These are phyloP conservation scores for Petunia hybrid DNA, from an alignment of 305 asterid species.

Conservation along the genomic window DNA sequence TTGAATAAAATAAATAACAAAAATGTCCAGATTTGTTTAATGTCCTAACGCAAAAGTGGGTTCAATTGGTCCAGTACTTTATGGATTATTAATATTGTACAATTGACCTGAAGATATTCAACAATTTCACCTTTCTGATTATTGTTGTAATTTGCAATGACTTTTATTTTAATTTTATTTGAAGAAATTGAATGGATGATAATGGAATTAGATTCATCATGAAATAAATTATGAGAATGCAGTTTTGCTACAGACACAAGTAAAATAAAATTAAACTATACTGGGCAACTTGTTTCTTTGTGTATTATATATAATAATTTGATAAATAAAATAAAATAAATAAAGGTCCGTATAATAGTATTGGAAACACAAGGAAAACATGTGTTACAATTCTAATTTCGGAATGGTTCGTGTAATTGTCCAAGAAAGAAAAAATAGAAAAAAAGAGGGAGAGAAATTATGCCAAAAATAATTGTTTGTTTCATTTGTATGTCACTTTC, in stretches of 20 bases:
- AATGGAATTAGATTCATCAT: not conserved
- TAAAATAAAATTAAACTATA: not conserved
- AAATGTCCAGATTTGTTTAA: not conserved
- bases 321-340: too few relatives aligned
- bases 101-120: too few relatives aligned
- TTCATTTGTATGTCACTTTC: constrained; percentile 24
- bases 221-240: too few relatives aligned
- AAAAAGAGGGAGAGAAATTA: not conserved
- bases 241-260: too few relatives aligned
- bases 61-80: too few relatives aligned
- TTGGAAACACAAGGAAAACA: not conserved
- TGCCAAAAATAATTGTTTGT: not conserved
- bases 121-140: too few relatives aligned
- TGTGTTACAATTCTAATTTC: not conserved
- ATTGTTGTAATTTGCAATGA: too few relatives aligned
- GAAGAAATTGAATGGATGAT: not conserved
- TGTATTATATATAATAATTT: too few relatives aligned
- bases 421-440: not conserved
- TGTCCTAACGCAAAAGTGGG: not conserved
- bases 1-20: not conserved
- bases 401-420: not conserved
- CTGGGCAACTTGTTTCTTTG: not conserved
- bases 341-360: not conserved
- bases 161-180: not conserved
- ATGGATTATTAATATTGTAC: too few relatives aligned